Evolutionary conservation across 805 yeast genomes (phyloP).

Genomic region (Sporopachydermia quercuum): DNA sequence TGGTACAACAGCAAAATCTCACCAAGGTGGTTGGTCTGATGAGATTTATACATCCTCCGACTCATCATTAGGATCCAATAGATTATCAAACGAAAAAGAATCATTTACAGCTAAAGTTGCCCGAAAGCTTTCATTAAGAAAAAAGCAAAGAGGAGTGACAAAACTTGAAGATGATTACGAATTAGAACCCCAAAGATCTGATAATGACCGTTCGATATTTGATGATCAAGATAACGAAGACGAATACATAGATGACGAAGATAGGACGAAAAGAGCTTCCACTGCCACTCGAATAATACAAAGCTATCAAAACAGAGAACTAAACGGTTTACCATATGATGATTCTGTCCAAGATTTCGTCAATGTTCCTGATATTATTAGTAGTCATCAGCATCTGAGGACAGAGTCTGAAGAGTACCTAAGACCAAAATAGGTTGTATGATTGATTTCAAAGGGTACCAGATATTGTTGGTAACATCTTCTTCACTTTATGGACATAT

Average conservation of each 20-base stretch:
- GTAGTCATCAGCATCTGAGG: background rate
- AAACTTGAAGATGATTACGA: background rate
- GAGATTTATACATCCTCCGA: slow-evolving; percentile 23
- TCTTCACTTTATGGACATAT: too few relatives aligned
- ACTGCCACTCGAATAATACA: background rate
- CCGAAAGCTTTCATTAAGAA: background rate
- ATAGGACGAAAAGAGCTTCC: background rate
- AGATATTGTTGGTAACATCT: too few relatives aligned
- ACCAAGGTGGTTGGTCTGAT: slow-evolving; percentile 57
- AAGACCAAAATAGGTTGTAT: too few relatives aligned
- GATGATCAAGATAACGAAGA: background rate
- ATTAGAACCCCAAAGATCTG: background rate
- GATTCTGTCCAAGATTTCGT: slow-evolving; percentile 26
- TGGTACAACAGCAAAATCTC: slow-evolving; percentile 75
- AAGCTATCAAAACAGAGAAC: background rate
- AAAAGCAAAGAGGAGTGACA: background rate
- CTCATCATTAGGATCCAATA: background rate
- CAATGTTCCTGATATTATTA: too few relatives aligned
- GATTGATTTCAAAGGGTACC: too few relatives aligned
- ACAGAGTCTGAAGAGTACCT: background rate
- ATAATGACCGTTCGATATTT: background rate
- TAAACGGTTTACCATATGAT: background rate
- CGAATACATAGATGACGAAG: background rate
- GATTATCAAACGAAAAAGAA: background rate
- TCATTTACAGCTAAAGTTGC: background rate